phyloP scores from a whole-genome alignment of 176 grass and related monocot genomes.

The Zea luxurians region DNA sequence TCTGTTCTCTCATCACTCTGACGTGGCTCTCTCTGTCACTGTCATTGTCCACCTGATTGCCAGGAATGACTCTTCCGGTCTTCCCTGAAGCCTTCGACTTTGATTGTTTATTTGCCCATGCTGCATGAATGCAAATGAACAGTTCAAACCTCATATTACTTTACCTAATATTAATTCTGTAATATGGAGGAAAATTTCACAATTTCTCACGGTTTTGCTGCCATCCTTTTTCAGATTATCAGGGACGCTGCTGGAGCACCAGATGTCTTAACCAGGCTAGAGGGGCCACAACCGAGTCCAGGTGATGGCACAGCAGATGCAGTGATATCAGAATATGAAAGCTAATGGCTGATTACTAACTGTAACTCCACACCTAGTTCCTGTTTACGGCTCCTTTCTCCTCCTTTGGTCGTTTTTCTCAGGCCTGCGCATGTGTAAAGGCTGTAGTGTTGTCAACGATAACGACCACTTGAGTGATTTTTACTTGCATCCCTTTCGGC shows the following conservation, averaged over 20 bases:
- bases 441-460: neutral
- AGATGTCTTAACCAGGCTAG: constrained; percentile 85
- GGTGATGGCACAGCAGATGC: constrained; percentile 43
- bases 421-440: constrained; percentile 11
- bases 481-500: neutral
- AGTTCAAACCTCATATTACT: neutral
- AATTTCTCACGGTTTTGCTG: constrained; percentile 2
- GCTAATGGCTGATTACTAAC: constrained; percentile 45
- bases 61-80: neutral
- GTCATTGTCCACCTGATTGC: constrained; percentile 11
- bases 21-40: neutral
- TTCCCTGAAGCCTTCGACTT: neutral
- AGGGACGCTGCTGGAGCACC: constrained; percentile 86
- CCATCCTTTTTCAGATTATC: constrained; percentile 62
- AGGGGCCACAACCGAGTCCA: constrained; percentile 46
- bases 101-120: neutral
- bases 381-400: neutral
- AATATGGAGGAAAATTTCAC: neutral
- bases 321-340: constrained; percentile 80
- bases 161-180: neutral
- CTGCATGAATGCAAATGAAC: neutral
- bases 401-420: neutral
- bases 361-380: neutral
- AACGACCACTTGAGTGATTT: neutral
- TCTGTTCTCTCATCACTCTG: neutral